These are phyloP conservation scores for Lasiosphaeria ovina DNA, from an alignment of 495 filamentous ascomycete species.

Conservation along the genomic window DNA sequence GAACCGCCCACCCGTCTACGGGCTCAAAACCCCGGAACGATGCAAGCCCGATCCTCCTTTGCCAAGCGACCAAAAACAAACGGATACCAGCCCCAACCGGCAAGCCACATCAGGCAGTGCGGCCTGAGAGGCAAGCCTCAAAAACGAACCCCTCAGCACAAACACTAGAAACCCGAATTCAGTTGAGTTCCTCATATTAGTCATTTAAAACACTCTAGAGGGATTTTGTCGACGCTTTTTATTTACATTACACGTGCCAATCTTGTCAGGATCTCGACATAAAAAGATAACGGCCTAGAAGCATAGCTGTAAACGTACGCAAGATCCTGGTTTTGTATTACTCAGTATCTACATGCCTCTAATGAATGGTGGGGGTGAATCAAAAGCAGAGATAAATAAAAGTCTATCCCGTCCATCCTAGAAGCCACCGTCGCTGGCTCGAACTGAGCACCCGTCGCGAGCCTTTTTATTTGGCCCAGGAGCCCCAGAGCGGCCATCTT, in stretches of 20 bases:
- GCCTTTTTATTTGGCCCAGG: constrained; percentile 1
- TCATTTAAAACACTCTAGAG: too few relatives aligned
- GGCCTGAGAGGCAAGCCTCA: too few relatives aligned
- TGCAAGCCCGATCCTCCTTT: too few relatives aligned
- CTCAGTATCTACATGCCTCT: constrained; percentile 23
- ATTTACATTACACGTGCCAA: too few relatives aligned
- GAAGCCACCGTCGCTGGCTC: constrained; percentile 3
- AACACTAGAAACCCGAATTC: too few relatives aligned
- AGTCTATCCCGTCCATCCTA: constrained; percentile 16
- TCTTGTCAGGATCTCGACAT: neutral
- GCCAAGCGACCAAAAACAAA: neutral
- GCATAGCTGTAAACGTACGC: neutral
- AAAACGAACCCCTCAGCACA: too few relatives aligned
- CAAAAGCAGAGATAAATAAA: constrained; percentile 19
- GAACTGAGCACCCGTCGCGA: neutral
- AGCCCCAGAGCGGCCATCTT: neutral
- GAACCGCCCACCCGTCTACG: too few relatives aligned
- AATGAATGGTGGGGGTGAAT: constrained; percentile 14
- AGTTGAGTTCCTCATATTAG: neutral
- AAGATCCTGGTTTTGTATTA: constrained; percentile 19
- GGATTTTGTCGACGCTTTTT: too few relatives aligned
- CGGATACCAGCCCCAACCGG: neutral
- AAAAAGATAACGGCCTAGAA: constrained; percentile 5
- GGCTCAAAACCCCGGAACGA: too few relatives aligned
- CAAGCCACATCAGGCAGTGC: too few relatives aligned